Percentiles rank a stretch among this genome's conserved stretches.
Evolutionary conservation across 2,329 filamentous ascomycete species (phyloP).

Genomic region (Chrysoporthe deuterocubensis): DNA sequence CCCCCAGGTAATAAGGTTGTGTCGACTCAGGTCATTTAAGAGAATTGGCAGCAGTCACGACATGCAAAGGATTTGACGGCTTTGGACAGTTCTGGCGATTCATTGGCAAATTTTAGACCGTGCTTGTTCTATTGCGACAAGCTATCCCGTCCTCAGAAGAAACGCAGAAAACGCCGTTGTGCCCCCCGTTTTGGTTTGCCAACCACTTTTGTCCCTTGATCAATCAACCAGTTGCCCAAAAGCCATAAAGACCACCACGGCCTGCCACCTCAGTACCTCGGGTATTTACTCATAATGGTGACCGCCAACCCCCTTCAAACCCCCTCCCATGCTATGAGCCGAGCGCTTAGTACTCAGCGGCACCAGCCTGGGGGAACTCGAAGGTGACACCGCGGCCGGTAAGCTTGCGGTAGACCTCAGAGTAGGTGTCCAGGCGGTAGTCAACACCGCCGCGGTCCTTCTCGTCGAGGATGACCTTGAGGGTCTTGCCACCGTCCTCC

Average conservation of each 20-base stretch:
- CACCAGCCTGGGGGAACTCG: constrained; percentile 91
- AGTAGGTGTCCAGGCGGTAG: constrained; percentile 99
- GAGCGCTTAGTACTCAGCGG: constrained; percentile 75
- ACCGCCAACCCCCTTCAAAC: not conserved
- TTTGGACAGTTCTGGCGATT: constrained; percentile 22
- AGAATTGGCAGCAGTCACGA: not conserved
- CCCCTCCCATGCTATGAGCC: not conserved
- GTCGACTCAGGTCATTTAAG: not conserved
- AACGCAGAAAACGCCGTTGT: constrained; percentile 27
- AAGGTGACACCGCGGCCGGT: constrained; percentile 97
- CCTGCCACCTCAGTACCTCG: constrained; percentile 12
- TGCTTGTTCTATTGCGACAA: constrained; percentile 30
- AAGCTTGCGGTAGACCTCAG: constrained; percentile 97
- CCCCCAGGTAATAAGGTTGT: constrained; percentile 26
- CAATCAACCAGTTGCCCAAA: constrained; percentile 25
- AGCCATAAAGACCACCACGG: constrained; percentile 13
- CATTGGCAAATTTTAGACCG: constrained; percentile 27
- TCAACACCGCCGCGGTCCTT: constrained; percentile 99
- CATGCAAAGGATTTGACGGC: not conserved
- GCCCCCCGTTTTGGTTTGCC: constrained; percentile 22
- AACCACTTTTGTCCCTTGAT: constrained; percentile 25
- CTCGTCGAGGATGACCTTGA: constrained; percentile 99
- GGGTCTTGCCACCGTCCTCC: constrained; percentile 97
- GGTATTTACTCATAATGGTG: constrained; percentile 17
- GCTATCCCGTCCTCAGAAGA: constrained; percentile 22